Conservation (phyloP, 805 yeast genomes). For the Cyberlindnera japonica region DNA sequence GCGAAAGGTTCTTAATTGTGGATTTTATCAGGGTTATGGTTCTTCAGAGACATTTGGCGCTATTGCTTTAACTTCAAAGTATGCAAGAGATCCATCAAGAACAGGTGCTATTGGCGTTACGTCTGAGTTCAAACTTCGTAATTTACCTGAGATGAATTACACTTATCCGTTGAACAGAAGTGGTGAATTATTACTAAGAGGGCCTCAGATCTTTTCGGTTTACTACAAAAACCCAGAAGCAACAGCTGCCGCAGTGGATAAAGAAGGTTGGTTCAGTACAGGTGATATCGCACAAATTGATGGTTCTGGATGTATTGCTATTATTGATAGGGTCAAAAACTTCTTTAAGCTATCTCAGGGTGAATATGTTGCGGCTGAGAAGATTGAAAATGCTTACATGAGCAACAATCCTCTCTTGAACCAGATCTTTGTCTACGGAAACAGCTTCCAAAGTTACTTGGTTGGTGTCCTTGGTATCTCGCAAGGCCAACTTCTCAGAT, state of each 20-base stretch:
- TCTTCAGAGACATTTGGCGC: conserved; percentile 70
- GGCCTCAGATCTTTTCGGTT: conserved; percentile 55
- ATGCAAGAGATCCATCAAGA: conserved; percentile 46
- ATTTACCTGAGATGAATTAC: conserved; percentile 60
- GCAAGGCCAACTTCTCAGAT: conserved; percentile 29
- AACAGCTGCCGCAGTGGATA: conserved; percentile 50
- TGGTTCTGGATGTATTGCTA: conserved; percentile 47
- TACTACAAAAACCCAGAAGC: conserved; percentile 54
- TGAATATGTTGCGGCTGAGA: conserved; percentile 75
- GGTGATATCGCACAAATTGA: conserved; percentile 62
- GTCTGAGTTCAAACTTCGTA: conserved; percentile 54
- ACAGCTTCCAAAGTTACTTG: conserved; percentile 49
- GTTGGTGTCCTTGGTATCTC: conserved; percentile 65
- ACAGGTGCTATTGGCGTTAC: conserved; percentile 51
- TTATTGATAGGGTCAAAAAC: conserved; percentile 74
- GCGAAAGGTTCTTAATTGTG: conserved; percentile 49
- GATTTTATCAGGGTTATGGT: conserved; percentile 60
- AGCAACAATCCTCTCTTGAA: conserved; percentile 48
- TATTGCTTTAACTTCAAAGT: conserved; percentile 35
- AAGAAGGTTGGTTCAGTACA: conserved; percentile 62
- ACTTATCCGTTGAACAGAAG: no score
- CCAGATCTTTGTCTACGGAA: conserved; percentile 64
- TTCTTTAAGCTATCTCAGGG: conserved; percentile 67
- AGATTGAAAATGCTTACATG: conserved; percentile 60
- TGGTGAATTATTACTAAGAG: conserved; percentile 62